A percentile compares a stretch with the other conserved stretches of the same genome.
Evolutionary conservation across 345 rosid species (phyloP).

Genomic region (Carallia brachiata): DNA sequence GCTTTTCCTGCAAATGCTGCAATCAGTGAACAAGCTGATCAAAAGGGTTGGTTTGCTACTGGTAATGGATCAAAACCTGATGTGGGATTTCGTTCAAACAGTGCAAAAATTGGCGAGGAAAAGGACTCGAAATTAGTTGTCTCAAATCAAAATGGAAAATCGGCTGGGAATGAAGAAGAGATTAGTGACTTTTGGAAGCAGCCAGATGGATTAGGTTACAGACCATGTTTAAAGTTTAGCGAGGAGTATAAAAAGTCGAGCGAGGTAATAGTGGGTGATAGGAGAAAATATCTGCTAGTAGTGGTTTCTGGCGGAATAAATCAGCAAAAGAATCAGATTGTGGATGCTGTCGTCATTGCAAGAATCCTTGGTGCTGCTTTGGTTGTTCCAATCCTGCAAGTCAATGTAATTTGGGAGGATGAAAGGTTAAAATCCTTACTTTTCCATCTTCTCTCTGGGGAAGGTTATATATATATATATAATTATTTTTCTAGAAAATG

Average conservation of each 20-base stretch:
- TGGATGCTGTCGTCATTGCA: conserved; percentile 95
- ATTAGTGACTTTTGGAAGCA: conserved; percentile 82
- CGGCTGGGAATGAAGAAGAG: conserved; percentile 14
- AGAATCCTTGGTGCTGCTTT: conserved; percentile 92
- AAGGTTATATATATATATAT: no score
- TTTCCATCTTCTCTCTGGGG: background rate
- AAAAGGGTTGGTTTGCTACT: conserved; percentile 8
- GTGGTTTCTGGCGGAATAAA: conserved; percentile 95
- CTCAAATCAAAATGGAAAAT: conserved; percentile 9
- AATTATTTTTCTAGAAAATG: no score
- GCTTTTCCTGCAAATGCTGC: conserved; percentile 22
- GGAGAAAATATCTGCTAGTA: conserved; percentile 71
- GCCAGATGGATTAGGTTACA: conserved; percentile 89
- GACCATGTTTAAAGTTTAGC: conserved; percentile 68
- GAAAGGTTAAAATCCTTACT: conserved; percentile 58
- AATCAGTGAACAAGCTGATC: background rate
- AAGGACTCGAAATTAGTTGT: background rate
- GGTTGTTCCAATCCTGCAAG: conserved; percentile 92
- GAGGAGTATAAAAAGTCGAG: conserved; percentile 50
- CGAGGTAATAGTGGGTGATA: conserved; percentile 35
- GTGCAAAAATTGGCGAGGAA: background rate
- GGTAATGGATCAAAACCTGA: conserved; percentile 18
- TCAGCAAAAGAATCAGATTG: conserved; percentile 99
- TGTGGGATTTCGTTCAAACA: background rate
- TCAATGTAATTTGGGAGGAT: conserved; percentile 98